A percentile compares a stretch with the other conserved stretches of the same genome.
Evolutionary conservation across 2,329 filamentous ascomycete species (phyloP).

Genomic region (Purpureocillium lavendulum): DNA sequence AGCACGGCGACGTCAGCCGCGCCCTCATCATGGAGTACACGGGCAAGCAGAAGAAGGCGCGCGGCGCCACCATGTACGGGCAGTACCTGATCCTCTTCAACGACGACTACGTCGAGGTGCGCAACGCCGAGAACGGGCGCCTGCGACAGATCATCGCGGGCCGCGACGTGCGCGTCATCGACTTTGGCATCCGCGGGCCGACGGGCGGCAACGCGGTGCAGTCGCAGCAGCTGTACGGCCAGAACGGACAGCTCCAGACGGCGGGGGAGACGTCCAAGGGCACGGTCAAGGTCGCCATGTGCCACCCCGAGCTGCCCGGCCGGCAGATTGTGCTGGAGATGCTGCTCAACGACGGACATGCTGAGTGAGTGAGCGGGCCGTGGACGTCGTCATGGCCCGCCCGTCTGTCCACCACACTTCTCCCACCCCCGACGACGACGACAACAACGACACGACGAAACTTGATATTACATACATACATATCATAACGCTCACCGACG

Average conservation of each 20-base stretch:
- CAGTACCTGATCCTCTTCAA: conserved; percentile 92
- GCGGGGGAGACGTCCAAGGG: conserved; percentile 47
- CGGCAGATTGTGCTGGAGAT: conserved; percentile 88
- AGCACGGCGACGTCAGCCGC: conserved; percentile 90
- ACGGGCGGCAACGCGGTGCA: conserved; percentile 38
- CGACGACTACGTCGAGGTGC: conserved; percentile 91
- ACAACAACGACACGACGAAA: not conserved
- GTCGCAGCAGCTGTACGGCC: conserved; percentile 23
- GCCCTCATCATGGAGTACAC: conserved; percentile 98
- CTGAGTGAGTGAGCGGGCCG: conserved; percentile 29
- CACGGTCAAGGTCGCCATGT: conserved; percentile 91
- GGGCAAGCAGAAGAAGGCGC: conserved; percentile 72
- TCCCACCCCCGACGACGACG: conserved; percentile 3
- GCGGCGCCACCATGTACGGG: conserved; percentile 79
- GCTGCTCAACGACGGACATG: conserved; percentile 80
- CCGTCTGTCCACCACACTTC: no score
- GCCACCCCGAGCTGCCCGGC: conserved; percentile 78
- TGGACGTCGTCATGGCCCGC: no score
- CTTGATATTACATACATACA: no score
- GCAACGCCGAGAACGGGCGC: conserved; percentile 92
- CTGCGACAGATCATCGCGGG: conserved; percentile 91
- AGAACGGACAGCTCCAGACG: conserved; percentile 24
- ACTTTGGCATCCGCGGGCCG: conserved; percentile 66
- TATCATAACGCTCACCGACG: no score
- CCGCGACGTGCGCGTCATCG: conserved; percentile 79